These are phyloP conservation scores for Clonostachys rhizophaga DNA, from an alignment of 2,329 filamentous ascomycete genomes.

Conservation along the genomic window DNA sequence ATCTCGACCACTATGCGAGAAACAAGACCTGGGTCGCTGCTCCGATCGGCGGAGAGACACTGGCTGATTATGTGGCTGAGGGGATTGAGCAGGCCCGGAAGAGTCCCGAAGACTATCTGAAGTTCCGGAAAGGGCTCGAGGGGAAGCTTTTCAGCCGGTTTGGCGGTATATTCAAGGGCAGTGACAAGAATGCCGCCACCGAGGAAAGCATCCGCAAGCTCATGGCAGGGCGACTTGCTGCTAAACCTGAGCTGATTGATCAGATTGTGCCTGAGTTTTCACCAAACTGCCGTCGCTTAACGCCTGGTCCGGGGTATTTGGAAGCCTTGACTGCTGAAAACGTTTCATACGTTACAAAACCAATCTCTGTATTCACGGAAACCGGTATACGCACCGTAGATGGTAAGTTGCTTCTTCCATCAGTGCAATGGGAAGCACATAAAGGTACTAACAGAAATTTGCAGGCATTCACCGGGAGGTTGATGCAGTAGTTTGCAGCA, in stretches of 20 bases:
- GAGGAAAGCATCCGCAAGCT: too few species aligned
- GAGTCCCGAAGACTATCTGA: too few species aligned
- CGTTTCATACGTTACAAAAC: background rate
- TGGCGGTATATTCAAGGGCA: too few species aligned
- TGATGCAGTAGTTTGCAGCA: conserved; percentile 23
- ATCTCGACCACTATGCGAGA: conserved; percentile 34
- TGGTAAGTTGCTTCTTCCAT: background rate
- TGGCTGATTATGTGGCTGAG: too few species aligned
- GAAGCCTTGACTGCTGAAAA: background rate
- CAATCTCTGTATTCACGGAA: background rate
- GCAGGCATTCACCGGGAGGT: conserved; percentile 48
- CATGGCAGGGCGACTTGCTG: too few species aligned
- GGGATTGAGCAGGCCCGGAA: too few species aligned
- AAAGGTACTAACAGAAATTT: conserved; percentile 45
- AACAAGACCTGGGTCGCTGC: conserved; percentile 31
- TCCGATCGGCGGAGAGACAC: too few species aligned
- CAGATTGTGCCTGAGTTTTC: background rate
- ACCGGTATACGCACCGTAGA: background rate
- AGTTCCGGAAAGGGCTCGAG: too few species aligned
- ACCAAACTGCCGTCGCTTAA: background rate
- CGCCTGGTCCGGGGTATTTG: background rate
- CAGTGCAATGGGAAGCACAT: too few species aligned
- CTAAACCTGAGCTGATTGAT: background rate
- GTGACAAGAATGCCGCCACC: too few species aligned
- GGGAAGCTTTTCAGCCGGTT: too few species aligned